Base-by-base conservation (phyloP, 2,329 filamentous ascomycete species). In the Ascosphaera pollenicola region DNA sequence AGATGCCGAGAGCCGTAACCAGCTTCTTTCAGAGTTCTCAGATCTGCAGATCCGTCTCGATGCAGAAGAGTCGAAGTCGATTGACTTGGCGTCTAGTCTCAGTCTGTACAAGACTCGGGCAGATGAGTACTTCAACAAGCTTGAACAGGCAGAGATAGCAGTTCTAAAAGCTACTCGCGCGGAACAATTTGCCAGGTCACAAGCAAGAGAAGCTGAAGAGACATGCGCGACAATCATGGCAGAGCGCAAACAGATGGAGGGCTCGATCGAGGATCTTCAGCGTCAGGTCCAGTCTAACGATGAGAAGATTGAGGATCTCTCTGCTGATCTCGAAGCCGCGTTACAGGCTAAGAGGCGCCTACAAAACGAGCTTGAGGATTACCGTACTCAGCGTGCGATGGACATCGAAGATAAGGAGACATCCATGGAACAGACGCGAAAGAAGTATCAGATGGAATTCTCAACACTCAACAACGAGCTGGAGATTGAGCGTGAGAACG, bases 361-460 rank as follows among this genome's bases (percentile, higher is more conserved):
- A 17, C 87, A 98, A 56, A 85, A 95, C 53, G 87, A 98, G 61
- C 76, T 98, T 2, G 87, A 95, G 57, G 87, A 98, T 58, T 98
- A 95, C 63, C 75, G 89, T 43, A 92, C 77, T 53, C 85, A 94
- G 58, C 75, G 87, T 36, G 85, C 85, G 42, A 92, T 92, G 57
- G 89, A 95, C 50, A 81, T 95, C 41, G 89, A 95, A 57, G 87
- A 98, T 59, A 94, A 89, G 57, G 87, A 95, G 58, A 78, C 78
- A 8, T 89, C 81, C 47, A 80, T 94, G 72, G 89, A 98, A 60
- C 87, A 95, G 59, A 94, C 87, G 35, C 74, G 87, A 51, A 89
- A 87, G 66, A 98, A 95, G 65, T 98, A 95, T 55, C 89, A 95
- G 55, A 71, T 77, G 34, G 87, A 98, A 56, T 83, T 94, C 54